Percentiles rank a stretch among this genome's conserved stretches.
These are phyloP conservation scores for Erodium trifolium DNA, from an alignment of 441 rosid genomes.

Conservation along the genomic window DNA sequence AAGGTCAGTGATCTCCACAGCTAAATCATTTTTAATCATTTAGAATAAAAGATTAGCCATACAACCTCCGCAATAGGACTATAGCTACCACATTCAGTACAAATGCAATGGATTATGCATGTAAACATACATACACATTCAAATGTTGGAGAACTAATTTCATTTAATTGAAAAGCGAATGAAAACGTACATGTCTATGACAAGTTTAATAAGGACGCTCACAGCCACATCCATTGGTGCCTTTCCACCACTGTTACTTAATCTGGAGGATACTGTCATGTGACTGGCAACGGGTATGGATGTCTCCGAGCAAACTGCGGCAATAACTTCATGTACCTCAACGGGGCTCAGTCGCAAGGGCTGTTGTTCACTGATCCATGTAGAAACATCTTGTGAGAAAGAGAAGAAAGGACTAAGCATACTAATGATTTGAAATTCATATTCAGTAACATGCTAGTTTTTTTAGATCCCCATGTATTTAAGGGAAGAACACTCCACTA, in stretches of 20 bases:
- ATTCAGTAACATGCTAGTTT: slow-evolving; percentile 4
- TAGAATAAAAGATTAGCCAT: not conserved
- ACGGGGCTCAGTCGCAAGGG: slow-evolving; percentile 76
- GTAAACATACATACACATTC: not conserved
- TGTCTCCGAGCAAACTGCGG: slow-evolving; percentile 91
- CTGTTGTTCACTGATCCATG: slow-evolving; percentile 83
- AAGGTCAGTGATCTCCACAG: not conserved
- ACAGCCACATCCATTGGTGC: slow-evolving; percentile 96
- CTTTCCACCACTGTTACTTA: slow-evolving; percentile 70
- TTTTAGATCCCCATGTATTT: too few relatives aligned
- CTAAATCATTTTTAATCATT: not conserved
- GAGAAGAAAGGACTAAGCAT: slow-evolving; percentile 15
- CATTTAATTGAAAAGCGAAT: slow-evolving; percentile 13
- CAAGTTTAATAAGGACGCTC: slow-evolving; percentile 94
- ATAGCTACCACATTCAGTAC: not conserved
- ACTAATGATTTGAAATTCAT: slow-evolving; percentile 2
- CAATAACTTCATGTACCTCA: slow-evolving; percentile 91
- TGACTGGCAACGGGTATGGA: slow-evolving; percentile 49
- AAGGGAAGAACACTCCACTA: too few relatives aligned
- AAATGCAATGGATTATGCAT: not conserved
- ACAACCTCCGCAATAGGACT: not conserved
- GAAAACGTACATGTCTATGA: slow-evolving; percentile 83
- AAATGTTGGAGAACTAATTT: slow-evolving; percentile 9
- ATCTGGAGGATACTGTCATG: slow-evolving; percentile 69
- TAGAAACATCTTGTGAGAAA: slow-evolving; percentile 22